phyloP scores from a whole-genome alignment of 345 rosid species.

The Kernera saxatilis region DNA sequence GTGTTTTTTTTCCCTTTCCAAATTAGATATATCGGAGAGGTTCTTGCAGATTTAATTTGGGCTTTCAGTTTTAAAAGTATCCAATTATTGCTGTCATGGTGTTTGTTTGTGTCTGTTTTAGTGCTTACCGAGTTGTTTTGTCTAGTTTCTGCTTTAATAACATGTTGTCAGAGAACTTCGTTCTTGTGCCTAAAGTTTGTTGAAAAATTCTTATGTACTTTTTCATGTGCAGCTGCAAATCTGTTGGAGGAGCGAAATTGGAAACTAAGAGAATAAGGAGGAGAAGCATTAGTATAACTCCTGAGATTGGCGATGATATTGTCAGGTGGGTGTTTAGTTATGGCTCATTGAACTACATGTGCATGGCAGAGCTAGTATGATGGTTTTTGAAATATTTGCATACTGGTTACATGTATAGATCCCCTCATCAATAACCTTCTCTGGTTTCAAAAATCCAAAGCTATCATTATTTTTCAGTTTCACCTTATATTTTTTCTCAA shows the following conservation, averaged over 20 bases:
- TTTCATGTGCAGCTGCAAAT: slow-evolving; percentile 44
- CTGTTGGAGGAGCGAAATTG: slow-evolving; percentile 72
- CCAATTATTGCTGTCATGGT: background rate
- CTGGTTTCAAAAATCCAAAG: background rate
- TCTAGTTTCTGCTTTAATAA: background rate
- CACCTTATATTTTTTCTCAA: background rate
- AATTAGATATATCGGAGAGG: background rate
- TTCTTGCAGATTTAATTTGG: background rate
- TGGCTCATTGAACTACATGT: slow-evolving; percentile 2
- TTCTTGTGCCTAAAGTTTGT: slow-evolving; percentile 8
- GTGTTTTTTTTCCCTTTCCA: background rate
- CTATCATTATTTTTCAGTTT: background rate
- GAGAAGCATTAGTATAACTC: slow-evolving; percentile 97
- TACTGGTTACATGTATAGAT: slow-evolving; percentile 3
- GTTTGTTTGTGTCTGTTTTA: slow-evolving; percentile 17
- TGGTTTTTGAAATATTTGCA: background rate
- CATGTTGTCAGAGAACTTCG: background rate
- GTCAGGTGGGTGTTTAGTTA: slow-evolving; percentile 65
- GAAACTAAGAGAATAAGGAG: slow-evolving; percentile 88
- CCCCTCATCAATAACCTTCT: background rate
- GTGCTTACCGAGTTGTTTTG: slow-evolving; percentile 8
- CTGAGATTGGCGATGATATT: slow-evolving; percentile 96
- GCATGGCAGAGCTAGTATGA: slow-evolving; percentile 1
- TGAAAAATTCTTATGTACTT: slow-evolving; percentile 5
- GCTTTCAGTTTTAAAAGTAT: background rate